Evolutionary conservation across 306 rosid genomes (phyloP), one percentile per base, ranked within the genome.

Genomic region (Quillaja saponaria): DNA sequence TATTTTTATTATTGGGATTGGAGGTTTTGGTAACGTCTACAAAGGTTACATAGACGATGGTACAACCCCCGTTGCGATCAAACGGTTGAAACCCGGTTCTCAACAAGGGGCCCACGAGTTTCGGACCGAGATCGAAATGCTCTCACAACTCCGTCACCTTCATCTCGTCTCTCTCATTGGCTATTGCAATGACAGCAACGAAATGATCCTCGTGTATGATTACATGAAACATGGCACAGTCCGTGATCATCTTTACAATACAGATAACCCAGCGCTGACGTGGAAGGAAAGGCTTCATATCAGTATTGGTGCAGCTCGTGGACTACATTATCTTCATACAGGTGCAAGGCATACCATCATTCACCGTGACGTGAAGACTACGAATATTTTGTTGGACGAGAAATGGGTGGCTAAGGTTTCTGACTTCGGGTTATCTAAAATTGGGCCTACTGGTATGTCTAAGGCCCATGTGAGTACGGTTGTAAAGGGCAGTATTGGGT

Each of bases 21-120:
- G 85, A 44, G 85, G 85, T 39, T 81, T 81, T 46, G 82, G 85
- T 45, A 76, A 76, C 61, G 85, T 81, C 33, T 81, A 76, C 73
- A 81, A 56, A 61, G 74, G 77, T 6, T 56, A 51, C 33, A 58
- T 81, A 61, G 31, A 63, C 28, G 64, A 67, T 52, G 75, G 67
- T 31, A 28, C 6, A 35, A 73, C 67, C 53, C 10, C 21, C 21
- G 60, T 56, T n/a, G 85, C 80, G 0, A 11, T 76, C 51, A 80
- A 80, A 79, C 85, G 85, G 12, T 71, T 59, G 13, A 80, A 75
- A 34, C 77, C 65, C 0, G 41, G 52, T 20, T 80, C 85, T 3
- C 20, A 53, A 38, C 85, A 76, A 69, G 85, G 85, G 56, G 41
- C 21, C 14, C 67, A 49, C 48, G 85, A 80, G 64, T 80, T 80